Evolutionary conservation across 164 flowering plant genomes (phyloP).

Genomic region (Magnolia officinalis): DNA sequence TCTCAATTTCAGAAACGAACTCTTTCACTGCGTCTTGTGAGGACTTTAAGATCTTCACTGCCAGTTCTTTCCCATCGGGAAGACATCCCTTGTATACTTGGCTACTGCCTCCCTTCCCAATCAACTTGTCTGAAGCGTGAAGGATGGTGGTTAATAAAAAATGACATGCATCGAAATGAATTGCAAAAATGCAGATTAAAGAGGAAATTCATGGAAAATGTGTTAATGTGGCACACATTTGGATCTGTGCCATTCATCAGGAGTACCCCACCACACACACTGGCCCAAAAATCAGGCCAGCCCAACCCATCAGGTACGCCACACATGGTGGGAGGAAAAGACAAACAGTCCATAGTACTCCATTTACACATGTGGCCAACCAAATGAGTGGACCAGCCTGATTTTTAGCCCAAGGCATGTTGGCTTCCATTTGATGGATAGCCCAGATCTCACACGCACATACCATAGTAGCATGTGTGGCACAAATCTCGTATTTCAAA

Average conservation of each 20-base stretch:
- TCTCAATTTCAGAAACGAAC: slow-evolving; percentile 76
- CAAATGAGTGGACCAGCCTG: neutral
- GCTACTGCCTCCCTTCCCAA: slow-evolving; percentile 94
- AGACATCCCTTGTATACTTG: slow-evolving; percentile 80
- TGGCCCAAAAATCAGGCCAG: no score
- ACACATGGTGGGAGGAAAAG: no score
- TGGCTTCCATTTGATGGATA: no score
- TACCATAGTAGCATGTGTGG: no score
- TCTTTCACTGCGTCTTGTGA: slow-evolving; percentile 67
- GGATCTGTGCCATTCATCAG: no score
- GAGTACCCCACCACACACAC: no score
- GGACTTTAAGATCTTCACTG: slow-evolving; percentile 79
- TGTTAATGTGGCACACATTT: no score
- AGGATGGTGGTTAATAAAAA: neutral
- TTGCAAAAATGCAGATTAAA: neutral
- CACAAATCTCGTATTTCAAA: no score
- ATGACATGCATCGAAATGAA: no score
- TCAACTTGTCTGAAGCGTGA: slow-evolving; percentile 55
- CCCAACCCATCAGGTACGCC: no score
- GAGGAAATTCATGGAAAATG: neutral
- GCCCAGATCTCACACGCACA: no score
- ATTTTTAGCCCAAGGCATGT: neutral
- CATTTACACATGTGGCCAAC: neutral
- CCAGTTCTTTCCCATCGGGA: slow-evolving; percentile 75
- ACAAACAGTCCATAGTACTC: neutral